phyloP scores from a whole-genome alignment of 176 grass and related monocot species.

The Avena atlantica region DNA sequence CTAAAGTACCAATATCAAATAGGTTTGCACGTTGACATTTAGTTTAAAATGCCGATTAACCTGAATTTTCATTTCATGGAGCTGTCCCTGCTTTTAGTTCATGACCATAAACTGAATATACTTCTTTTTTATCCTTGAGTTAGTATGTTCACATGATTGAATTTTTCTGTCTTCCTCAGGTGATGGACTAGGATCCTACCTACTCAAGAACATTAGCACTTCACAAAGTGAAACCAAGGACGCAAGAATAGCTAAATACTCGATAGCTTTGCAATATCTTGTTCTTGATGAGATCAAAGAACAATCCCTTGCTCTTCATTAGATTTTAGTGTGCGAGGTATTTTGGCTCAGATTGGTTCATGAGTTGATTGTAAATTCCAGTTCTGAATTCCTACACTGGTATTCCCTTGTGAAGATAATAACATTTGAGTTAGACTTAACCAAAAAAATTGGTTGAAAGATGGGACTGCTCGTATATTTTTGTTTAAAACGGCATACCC shows the following conservation, averaged over 20 bases:
- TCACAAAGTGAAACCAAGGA: constrained; percentile 44
- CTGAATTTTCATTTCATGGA: not conserved
- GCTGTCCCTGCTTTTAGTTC: not conserved
- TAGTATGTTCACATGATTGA: constrained; percentile 25
- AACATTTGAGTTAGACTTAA: not conserved
- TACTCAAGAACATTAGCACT: constrained; percentile 54
- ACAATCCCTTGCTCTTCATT: constrained; percentile 8
- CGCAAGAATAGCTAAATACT: constrained; percentile 78
- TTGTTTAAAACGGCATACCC: not conserved
- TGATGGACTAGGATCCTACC: constrained; percentile 56
- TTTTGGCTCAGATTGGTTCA: not conserved
- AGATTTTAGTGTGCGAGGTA: not conserved
- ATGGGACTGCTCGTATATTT: not conserved
- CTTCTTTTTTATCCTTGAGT: constrained; percentile 18
- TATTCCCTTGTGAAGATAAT: not conserved
- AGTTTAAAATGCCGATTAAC: constrained; percentile 1
- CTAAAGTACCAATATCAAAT: constrained; percentile 23
- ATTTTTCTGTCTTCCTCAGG: constrained; percentile 45
- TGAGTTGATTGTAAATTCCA: constrained; percentile 24
- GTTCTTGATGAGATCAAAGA: constrained; percentile 66
- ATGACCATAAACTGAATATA: constrained; percentile 3
- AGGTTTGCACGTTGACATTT: constrained; percentile 22
- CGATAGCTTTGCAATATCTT: constrained; percentile 75
- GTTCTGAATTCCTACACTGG: constrained; percentile 3
- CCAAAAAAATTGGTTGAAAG: not conserved